These are phyloP conservation scores for Pseudocercospora pini-densiflorae DNA, from an alignment of 2,329 filamentous ascomycete genomes.

Conservation along the genomic window DNA sequence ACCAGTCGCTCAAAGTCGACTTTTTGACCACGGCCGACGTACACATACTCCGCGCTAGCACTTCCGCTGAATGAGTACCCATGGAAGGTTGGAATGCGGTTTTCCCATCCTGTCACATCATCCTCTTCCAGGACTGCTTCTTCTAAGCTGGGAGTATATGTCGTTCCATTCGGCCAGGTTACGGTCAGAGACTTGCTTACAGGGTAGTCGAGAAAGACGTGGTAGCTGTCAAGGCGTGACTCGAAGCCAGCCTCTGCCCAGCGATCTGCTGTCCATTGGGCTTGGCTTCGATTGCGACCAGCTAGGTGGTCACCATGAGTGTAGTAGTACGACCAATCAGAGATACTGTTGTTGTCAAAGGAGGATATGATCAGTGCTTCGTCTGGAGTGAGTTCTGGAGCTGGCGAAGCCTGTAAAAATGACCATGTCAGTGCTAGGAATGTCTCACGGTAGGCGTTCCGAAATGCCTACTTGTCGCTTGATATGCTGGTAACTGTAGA, in stretches of 20 bases:
- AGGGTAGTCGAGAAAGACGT: constrained; percentile 54
- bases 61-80: constrained; percentile 54
- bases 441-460: background rate
- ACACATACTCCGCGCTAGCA: constrained; percentile 49
- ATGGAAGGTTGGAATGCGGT: constrained; percentile 48
- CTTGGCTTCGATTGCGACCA: constrained; percentile 52
- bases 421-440: background rate
- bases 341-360: background rate
- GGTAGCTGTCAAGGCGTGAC: constrained; percentile 43
- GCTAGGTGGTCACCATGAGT: constrained; percentile 43
- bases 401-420: background rate
- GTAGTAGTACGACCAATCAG: background rate
- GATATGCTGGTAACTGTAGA: background rate
- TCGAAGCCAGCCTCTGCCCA: constrained; percentile 52
- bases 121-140: constrained; percentile 35
- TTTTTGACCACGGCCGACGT: constrained; percentile 5
- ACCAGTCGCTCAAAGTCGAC: background rate
- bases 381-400: background rate
- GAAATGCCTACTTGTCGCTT: background rate
- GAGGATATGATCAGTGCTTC: background rate
- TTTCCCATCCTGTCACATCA: constrained; percentile 26
- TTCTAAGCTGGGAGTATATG: constrained; percentile 62
- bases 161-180: constrained; percentile 64
- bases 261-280: constrained; percentile 51
- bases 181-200: constrained; percentile 48